Evolutionary conservation across 2,329 filamentous ascomycete species (phyloP), one percentile per base, ranked within the genome.

Genomic region (Pseudogymnoascus pannorum): DNA sequence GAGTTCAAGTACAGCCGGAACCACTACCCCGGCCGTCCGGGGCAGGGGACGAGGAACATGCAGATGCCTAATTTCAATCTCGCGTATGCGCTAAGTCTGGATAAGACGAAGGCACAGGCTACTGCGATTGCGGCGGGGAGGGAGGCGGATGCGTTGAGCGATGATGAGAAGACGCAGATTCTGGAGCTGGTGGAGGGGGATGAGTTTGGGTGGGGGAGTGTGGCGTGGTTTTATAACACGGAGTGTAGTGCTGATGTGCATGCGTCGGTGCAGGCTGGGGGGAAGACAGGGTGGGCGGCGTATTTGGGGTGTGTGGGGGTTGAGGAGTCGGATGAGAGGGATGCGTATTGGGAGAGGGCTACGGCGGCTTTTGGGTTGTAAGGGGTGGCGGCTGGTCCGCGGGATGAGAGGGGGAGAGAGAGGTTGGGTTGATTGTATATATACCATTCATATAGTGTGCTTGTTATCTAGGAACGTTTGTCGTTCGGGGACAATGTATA

Each of bases 1-100:
- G 77, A 82, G 63, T 88, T 88, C 76, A 80, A 83, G 66, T 88
- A 82, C 76, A 83, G 81, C 68, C 78, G 73, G 64, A 85, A 87
- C 68, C 79, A 85, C 69, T 84, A 72, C 70, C 81, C 81, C 0
- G 76, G 75, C 12, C 68, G 72, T 0, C 77, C 83, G 0, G 86
- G 86, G 0, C 83, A 87, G 66, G 85, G 85, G 0, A 87, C 86
- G 0, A 75, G 83, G 3, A 86, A 85, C 70, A 88, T 88, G 86
- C 82, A 87, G 72, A 79, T 76, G 59, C 75, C 82, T 0, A 68
- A 72, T 1, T 86, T 75, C 72, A 84, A 87, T 67, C 64, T 76
- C 1, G 67, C 78, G 66, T 88, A 87, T 66, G 84, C 83, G 4
- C 60, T 68, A 1, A 77, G 75, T 0, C 22, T 54, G 4, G 14